These are phyloP conservation scores for Kwoniella sp. DNA, from an alignment of 768 basidiomycete genomes.

Conservation along the genomic window DNA sequence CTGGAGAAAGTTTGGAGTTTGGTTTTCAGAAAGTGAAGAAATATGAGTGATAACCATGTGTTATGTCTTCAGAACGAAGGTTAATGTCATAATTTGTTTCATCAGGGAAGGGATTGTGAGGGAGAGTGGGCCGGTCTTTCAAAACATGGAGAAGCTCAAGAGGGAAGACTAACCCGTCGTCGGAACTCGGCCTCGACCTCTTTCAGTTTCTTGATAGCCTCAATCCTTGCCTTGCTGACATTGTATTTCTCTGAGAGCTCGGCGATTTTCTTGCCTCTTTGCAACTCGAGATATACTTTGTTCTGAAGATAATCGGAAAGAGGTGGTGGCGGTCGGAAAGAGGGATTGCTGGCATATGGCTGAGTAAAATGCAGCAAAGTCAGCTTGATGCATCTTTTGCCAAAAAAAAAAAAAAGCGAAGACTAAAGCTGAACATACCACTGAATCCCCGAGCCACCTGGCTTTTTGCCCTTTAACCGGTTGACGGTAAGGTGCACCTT, in stretches of 20 bases:
- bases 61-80: conserved; percentile 57
- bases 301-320: conserved; percentile 47
- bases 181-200: conserved; percentile 47
- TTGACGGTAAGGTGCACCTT: conserved; percentile 32
- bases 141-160: too few species aligned
- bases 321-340: conserved; percentile 54
- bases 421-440: conserved; percentile 40
- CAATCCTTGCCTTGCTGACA: conserved; percentile 51
- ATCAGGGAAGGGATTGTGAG: conserved; percentile 39
- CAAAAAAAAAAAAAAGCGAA: neutral
- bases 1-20: neutral
- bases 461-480: conserved; percentile 40
- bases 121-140: too few species aligned
- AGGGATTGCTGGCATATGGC: conserved; percentile 53
- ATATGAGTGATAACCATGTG: conserved; percentile 52
- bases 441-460: conserved; percentile 48
- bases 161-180: conserved; percentile 43
- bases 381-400: neutral
- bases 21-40: conserved; percentile 56
- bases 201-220: conserved; percentile 52
- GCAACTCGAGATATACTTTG: conserved; percentile 38
- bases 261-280: conserved; percentile 27
- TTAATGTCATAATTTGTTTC: conserved; percentile 55
- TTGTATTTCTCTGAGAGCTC: conserved; percentile 44
- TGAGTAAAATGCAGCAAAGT: conserved; percentile 9